Conservation (phyloP, 129 eudicot genomes). For the Lonicera japonica region DNA sequence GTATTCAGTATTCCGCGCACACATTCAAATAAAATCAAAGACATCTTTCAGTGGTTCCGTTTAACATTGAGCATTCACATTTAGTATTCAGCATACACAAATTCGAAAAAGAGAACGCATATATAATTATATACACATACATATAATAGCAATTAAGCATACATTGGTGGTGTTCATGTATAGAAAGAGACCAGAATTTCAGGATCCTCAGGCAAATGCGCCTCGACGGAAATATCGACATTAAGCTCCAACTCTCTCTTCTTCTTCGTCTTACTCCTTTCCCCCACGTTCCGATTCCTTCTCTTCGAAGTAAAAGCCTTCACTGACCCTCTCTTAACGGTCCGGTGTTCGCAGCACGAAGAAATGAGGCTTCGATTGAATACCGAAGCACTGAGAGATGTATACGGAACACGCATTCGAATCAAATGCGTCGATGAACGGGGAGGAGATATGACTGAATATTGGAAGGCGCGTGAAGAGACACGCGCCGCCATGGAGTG, state of each 20-base stretch:
- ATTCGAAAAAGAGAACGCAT: background rate
- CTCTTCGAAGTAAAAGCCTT: constrained; percentile 33
- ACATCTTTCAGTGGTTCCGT: too few relatives aligned
- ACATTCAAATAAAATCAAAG: too few relatives aligned
- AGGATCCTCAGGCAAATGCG: constrained; percentile 81
- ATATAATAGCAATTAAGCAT: background rate
- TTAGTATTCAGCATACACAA: too few relatives aligned
- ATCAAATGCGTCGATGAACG: background rate
- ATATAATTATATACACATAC: too few relatives aligned
- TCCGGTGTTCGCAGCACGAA: background rate
- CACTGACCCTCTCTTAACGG: constrained; percentile 27
- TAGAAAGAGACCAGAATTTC: constrained; percentile 55
- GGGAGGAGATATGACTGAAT: background rate
- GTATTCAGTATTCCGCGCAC: too few relatives aligned
- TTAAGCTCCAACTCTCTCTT: constrained; percentile 71
- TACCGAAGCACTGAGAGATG: background rate
- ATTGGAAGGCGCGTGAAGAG: constrained; percentile 1
- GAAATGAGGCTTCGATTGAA: constrained; percentile 6
- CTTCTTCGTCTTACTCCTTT: constrained; percentile 29
- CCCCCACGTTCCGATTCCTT: constrained; percentile 46
- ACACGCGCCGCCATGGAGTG: constrained; percentile 13
- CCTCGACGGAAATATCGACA: constrained; percentile 70
- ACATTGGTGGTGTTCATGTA: background rate
- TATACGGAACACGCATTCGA: background rate
- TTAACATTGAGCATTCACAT: too few relatives aligned